Evolutionary conservation across 148 eudicot genomes (phyloP).

Genomic region (Agrostemma githago): DNA sequence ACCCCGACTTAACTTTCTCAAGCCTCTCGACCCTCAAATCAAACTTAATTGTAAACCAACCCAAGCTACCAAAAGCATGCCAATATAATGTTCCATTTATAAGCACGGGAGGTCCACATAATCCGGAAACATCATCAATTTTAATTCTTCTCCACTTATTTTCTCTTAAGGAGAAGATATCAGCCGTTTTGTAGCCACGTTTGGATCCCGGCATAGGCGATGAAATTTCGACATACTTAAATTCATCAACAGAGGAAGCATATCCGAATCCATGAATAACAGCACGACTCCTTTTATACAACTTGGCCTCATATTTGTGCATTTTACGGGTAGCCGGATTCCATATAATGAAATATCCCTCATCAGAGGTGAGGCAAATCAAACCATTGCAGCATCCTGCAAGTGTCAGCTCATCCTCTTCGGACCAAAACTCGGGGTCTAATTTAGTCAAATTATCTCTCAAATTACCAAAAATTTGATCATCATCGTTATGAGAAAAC

Average conservation of each 20-base stretch:
- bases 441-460: not conserved
- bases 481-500: not conserved
- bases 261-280: not conserved
- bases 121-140: too few relatives aligned
- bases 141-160: conserved; percentile 11
- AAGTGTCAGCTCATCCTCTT: not conserved
- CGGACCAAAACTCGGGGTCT: not conserved
- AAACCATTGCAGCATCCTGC: not conserved
- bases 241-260: not conserved
- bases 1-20: too few relatives aligned
- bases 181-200: not conserved
- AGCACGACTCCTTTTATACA: too few relatives aligned
- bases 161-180: not conserved
- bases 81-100: too few relatives aligned
- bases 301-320: too few relatives aligned
- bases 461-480: not conserved
- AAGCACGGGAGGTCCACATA: too few relatives aligned
- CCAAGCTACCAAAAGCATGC: too few relatives aligned
- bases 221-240: not conserved
- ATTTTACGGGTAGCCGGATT: too few relatives aligned
- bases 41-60: too few relatives aligned
- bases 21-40: too few relatives aligned
- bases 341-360: too few relatives aligned
- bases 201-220: not conserved
- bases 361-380: too few relatives aligned